These are phyloP conservation scores for Jimgerdemannia flammicorona DNA, from an alignment of 192 early-diverging fungal genomes.

Conservation along the genomic window DNA sequence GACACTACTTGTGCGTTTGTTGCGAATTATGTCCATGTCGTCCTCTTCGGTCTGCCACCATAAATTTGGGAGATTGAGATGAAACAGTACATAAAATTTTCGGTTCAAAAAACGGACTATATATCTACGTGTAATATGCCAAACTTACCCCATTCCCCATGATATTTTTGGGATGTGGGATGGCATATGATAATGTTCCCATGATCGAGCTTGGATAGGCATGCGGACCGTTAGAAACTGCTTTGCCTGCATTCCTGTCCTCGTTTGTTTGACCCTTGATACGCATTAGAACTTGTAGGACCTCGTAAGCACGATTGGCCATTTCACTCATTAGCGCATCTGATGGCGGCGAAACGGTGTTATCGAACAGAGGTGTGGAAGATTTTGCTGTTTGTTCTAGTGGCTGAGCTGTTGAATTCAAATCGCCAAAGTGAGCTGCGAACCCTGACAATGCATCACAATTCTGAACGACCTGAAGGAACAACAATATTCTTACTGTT, in stretches of 20 bases:
- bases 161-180: neutral
- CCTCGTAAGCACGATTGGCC: neutral
- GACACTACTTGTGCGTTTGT: neutral
- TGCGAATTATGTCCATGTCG: constrained; percentile 3
- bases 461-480: neutral
- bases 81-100: neutral
- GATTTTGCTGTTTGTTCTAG: neutral
- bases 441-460: neutral
- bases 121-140: neutral
- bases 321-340: neutral
- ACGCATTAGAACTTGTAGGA: neutral
- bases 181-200: neutral
- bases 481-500: neutral
- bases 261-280: neutral
- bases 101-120: too few relatives aligned
- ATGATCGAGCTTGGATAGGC: neutral
- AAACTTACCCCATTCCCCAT: neutral
- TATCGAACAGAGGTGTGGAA: neutral
- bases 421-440: neutral
- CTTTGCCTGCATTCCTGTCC: neutral
- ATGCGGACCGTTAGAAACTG: neutral
- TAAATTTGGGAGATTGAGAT: neutral
- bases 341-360: neutral
- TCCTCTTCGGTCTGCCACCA: neutral
- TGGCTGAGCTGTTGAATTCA: neutral